These are phyloP conservation scores for Glycine latifolia DNA, from an alignment of 306 rosid species.

Conservation along the genomic window DNA sequence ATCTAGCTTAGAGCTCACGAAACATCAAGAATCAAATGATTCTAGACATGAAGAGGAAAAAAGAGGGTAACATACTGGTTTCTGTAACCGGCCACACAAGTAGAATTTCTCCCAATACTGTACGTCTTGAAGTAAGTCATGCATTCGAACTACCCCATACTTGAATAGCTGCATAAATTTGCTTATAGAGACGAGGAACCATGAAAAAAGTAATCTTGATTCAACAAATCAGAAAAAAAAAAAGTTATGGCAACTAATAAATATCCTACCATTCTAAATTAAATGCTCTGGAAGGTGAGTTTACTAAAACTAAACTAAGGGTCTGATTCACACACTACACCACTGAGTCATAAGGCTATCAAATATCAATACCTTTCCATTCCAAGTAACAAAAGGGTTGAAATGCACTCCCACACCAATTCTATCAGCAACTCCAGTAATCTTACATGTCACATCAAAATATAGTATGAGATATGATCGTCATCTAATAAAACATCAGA, in stretches of 20 bases:
- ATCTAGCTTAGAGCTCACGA: constrained; percentile 26
- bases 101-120: constrained; percentile 83
- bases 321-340: constrained; percentile 29
- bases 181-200: constrained; percentile 31
- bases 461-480: constrained; percentile 34
- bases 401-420: constrained; percentile 95
- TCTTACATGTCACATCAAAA: constrained; percentile 58
- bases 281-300: constrained; percentile 26
- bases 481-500: neutral
- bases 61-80: constrained; percentile 67
- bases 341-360: constrained; percentile 25
- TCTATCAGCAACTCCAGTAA: constrained; percentile 76
- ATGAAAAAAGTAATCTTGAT: neutral
- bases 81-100: constrained; percentile 92
- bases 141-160: constrained; percentile 86
- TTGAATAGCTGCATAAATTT: constrained; percentile 71
- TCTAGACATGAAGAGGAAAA: constrained; percentile 24
- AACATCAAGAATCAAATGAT: constrained; percentile 39
- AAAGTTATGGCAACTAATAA: neutral
- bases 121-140: constrained; percentile 80
- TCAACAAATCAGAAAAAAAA: constrained; percentile 25
- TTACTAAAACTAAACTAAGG: constrained; percentile 20
- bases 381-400: constrained; percentile 89
- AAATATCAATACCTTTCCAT: constrained; percentile 68
- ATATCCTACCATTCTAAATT: constrained; percentile 19